Evolutionary conservation across 2,329 filamentous ascomycete species (phyloP).

Genomic region (Cladosporium velox): DNA sequence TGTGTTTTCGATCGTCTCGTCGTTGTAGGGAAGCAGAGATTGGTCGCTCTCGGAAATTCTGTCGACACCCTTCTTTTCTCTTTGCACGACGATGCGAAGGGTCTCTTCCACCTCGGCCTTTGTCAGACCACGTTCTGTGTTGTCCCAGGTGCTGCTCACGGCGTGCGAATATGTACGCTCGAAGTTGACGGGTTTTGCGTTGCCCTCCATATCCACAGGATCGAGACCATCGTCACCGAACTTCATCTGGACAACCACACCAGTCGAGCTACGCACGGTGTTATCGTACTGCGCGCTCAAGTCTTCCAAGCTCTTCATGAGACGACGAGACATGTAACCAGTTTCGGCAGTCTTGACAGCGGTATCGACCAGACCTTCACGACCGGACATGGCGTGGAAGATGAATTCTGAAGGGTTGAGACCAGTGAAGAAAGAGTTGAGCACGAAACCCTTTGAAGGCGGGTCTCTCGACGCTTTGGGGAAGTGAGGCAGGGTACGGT

Average conservation of each 20-base stretch:
- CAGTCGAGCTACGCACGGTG: constrained; percentile 87
- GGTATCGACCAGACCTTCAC: constrained; percentile 98
- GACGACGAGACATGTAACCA: constrained; percentile 94
- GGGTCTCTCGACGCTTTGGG: constrained; percentile 89
- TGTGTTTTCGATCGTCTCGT: constrained; percentile 37
- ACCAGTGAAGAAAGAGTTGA: constrained; percentile 95
- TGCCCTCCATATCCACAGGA: constrained; percentile 96
- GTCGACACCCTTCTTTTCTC: constrained; percentile 23
- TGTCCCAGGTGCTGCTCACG: constrained; percentile 74
- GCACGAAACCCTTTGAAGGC: constrained; percentile 94
- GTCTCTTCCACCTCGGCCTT: constrained; percentile 72
- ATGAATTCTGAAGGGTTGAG: constrained; percentile 89
- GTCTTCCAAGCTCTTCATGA: constrained; percentile 98
- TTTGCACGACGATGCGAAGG: constrained; percentile 65
- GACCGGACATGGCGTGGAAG: constrained; percentile 96
- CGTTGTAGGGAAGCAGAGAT: constrained; percentile 21
- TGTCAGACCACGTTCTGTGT: constrained; percentile 70
- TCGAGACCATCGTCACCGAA: constrained; percentile 96
- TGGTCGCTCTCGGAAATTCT: constrained; percentile 20
- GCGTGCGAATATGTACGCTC: constrained; percentile 84
- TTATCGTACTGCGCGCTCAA: constrained; percentile 90
- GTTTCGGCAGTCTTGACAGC: constrained; percentile 99
- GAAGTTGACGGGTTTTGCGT: constrained; percentile 89
- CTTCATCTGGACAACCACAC: constrained; percentile 91
- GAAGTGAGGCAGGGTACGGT: constrained; percentile 91